Conservation (phyloP, 768 basidiomycete genomes). For the Termitomyces sp. region DNA sequence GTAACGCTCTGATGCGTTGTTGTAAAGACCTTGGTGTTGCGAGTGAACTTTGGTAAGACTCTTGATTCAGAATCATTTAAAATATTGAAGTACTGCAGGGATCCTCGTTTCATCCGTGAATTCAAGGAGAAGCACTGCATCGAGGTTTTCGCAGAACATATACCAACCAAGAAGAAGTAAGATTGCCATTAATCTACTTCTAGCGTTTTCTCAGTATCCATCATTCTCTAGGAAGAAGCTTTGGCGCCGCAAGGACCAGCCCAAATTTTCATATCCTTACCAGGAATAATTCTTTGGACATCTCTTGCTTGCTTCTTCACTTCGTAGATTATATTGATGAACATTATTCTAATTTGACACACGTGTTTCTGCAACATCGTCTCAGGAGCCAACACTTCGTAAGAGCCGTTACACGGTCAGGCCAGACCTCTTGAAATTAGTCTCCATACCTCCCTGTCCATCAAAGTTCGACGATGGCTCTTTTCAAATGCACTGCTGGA, state of each 20-base stretch:
- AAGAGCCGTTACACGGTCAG: background rate
- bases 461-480: too few species aligned
- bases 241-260: constrained; percentile 84
- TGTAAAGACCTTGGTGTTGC: constrained; percentile 96
- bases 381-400: background rate
- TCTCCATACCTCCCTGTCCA: background rate
- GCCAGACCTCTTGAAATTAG: background rate
- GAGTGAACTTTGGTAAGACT: constrained; percentile 86
- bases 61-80: background rate
- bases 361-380: background rate
- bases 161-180: constrained; percentile 86
- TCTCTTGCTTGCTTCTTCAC: background rate
- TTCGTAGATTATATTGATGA: background rate
- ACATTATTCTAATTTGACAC: background rate
- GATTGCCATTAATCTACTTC: constrained; percentile 18
- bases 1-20: constrained; percentile 95
- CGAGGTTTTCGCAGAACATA: constrained; percentile 83
- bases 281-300: constrained; percentile 46
- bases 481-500: too few species aligned
- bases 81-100: constrained; percentile 43
- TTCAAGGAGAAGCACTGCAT: constrained; percentile 83
- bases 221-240: constrained; percentile 67
- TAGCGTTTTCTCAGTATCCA: constrained; percentile 1
- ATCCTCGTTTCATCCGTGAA: constrained; percentile 90
- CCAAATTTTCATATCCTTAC: constrained; percentile 85